Evolutionary conservation across 768 basidiomycete genomes (phyloP), one percentile per base, ranked within the genome.

Genomic region (Tulasnella sp.): DNA sequence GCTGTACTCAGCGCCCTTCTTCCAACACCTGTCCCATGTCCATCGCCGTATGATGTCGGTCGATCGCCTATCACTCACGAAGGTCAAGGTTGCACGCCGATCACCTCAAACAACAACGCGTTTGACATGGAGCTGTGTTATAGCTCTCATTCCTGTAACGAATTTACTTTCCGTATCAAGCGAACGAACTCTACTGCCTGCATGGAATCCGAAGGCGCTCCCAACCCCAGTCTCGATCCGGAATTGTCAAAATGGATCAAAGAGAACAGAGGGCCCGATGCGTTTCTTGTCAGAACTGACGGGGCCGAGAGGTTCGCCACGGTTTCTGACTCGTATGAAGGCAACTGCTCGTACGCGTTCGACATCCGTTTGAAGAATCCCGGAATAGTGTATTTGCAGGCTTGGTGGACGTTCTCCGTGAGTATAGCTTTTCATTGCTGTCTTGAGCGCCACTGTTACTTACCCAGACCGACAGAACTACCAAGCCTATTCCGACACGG

Each of bases 321-420:
- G 0, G 45, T 39, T 38, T 72, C 38, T 38, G 42, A 45, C 31
- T 49, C 72, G 11, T 72, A 72, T 29, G 72, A n/a, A 52, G 40
- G 49, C 4, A 42, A 72, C 25, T 72, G 72, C 42, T 72, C 72
- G 22, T 72, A 52, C 40, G 17, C 40, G 1, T 72, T 72, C 36
- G 49, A 72, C 34, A 5, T 72, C 34, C 72, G 34, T 19, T 45
- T 72, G 34, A 72, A 45, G 29, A 72, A 72, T 37, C 40, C 72
- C 31, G 72, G 72, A 11, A 37, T 22, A 14, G 72, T 72, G 25
- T 72, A 45, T 49, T 19, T 72, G 40, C 72, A 72, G 36, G 40
- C n/a, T n/a, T 72, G 72, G 72, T 54, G 49, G 40, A 72, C 45
- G 72, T 72, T 39, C 29, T 2, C 19, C 19, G 72, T 52, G 22